A percentile compares a stretch with the other conserved stretches of the same genome.
Conservation (phyloP, 2,329 filamentous ascomycete genomes). For the Diaporthe sp. region DNA sequence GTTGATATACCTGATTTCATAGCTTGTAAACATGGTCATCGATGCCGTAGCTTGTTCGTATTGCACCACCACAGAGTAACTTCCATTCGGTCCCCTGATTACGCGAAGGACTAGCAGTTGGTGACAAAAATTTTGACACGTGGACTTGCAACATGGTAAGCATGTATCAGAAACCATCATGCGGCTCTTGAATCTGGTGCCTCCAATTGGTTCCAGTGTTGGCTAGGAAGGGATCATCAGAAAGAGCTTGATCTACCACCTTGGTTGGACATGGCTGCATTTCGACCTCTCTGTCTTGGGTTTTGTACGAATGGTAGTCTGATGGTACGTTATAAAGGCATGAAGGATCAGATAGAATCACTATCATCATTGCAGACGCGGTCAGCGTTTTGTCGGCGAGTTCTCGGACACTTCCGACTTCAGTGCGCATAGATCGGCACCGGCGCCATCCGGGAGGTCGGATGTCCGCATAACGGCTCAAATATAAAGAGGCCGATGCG, state of each 20-base stretch:
- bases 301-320: not conserved
- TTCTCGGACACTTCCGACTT: slow-evolving; percentile 20
- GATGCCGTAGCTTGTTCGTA: not conserved
- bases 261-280: too few relatives aligned
- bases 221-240: fast-evolving
- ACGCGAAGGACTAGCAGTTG: not conserved
- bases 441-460: not conserved
- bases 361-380: not conserved
- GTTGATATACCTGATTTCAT: not conserved
- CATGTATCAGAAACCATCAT: too few relatives aligned
- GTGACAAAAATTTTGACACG: not conserved
- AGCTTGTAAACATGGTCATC: not conserved
- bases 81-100: too few relatives aligned
- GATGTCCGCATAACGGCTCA: not conserved
- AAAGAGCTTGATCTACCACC: not conserved
- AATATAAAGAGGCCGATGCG: not conserved
- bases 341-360: not conserved
- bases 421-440: slow-evolving; percentile 9
- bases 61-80: too few relatives aligned
- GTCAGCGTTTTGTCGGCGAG: not conserved
- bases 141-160: not conserved
- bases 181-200: too few relatives aligned
- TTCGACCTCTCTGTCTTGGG: too few relatives aligned
- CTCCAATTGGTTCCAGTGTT: not conserved
- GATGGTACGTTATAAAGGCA: too few relatives aligned